Evolutionary conservation across 2,329 filamentous ascomycete genomes (phyloP), one percentile per base, ranked within the genome.

Genomic region (Lecanicillium sp.): DNA sequence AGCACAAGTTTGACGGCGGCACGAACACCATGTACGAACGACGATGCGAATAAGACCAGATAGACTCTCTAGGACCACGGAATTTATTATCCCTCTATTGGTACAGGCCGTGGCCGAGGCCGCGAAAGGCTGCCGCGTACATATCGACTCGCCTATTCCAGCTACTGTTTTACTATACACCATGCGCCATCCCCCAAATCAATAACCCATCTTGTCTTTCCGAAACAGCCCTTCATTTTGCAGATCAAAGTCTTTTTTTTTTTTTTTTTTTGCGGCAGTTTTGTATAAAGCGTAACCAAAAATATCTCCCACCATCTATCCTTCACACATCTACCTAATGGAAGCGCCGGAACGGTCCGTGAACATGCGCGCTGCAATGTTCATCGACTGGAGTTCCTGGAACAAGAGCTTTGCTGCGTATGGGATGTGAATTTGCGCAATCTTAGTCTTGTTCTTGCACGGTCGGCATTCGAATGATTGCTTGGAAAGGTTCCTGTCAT

Each of bases 401-500:
- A 98, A 98, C 36, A 98, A 78, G 35, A 98, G 73, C 70, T 98
- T 98, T 44, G 92, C 92, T 3, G 92, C 92, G 58, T 98, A 98
- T 0, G 92, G 92, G 48, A 98, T 94, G 60, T 96, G 87, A 41
- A 98, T 84, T 63, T 98, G 92, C 5, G 90, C 92, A 60, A 98
- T 96, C 68, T 86, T 88, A 47, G 90, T 95, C 76, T 96, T 96
- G 73, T 98, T 98, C 71, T 94, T 92, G 76, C 92, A 98, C 25
- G 92, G 87, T 40, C 92, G 79, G 64, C 92, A 98, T 63, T 96
- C 90, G 58, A 96, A 96, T 19, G 87, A 86, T 56, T 92, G 86
- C 64, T 94, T 95, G 54, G 89, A 90, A 43, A 98, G 75, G 70
- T 94, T 92, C 33, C 87, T 94, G 49, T 43, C 25, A 25, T 25